phyloP scores from a whole-genome alignment of 2,329 filamentous ascomycete species.

The Stemphylium vesicarium region DNA sequence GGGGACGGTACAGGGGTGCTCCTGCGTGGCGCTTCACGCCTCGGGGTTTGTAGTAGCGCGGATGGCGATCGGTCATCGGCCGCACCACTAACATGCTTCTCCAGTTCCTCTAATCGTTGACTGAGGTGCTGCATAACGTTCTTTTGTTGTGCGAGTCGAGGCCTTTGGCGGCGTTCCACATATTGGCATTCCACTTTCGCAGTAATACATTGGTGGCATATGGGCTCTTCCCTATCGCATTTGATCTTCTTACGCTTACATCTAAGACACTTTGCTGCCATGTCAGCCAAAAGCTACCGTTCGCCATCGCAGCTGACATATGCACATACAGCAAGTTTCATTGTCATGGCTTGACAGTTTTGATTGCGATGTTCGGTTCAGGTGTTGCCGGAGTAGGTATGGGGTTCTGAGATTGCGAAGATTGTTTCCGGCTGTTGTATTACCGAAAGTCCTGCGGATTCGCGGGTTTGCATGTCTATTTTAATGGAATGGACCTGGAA shows the following conservation, averaged over 20 bases:
- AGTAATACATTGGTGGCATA: slow-evolving; percentile 36
- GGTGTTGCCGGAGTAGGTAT: not conserved
- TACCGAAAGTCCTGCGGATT: not conserved
- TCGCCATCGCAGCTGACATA: not conserved
- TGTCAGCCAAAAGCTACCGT: not conserved
- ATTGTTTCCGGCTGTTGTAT: not conserved
- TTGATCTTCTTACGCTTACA: slow-evolving; percentile 39
- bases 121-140: slow-evolving; percentile 27
- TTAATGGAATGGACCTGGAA: not conserved
- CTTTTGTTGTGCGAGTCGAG: slow-evolving; percentile 32
- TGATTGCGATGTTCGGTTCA: not conserved
- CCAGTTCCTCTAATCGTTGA: slow-evolving; percentile 32
- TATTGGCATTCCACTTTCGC: slow-evolving; percentile 36
- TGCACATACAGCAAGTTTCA: slow-evolving; percentile 23
- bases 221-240: slow-evolving; percentile 33
- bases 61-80: slow-evolving; percentile 9
- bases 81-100: slow-evolving; percentile 26
- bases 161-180: slow-evolving; percentile 34
- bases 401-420: not conserved
- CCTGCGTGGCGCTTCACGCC: not conserved
- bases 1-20: slow-evolving; percentile 19
- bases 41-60: not conserved
- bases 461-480: not conserved
- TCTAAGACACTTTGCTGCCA: slow-evolving; percentile 21
- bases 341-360: slow-evolving; percentile 5